Base-by-base conservation (phyloP, 108 stramenopile species). In the Nannochloropsis salina region DNA sequence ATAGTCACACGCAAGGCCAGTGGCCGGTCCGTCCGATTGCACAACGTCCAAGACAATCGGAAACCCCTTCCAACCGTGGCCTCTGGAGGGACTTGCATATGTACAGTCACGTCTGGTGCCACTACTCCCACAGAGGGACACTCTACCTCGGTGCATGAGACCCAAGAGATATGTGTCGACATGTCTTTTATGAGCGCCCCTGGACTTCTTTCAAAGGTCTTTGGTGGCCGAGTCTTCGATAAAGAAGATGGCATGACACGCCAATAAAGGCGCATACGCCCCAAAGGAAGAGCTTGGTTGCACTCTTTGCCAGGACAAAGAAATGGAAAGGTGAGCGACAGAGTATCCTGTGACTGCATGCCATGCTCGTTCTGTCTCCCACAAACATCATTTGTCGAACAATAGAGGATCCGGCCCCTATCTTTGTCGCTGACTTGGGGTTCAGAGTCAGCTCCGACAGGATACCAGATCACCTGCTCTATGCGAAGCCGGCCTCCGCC, bases 81-180 rank as follows among this genome's bases (percentile, higher is more conserved):
- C 4, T 74, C 61, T 74, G 6, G n/a, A 74, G 61, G 61, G 20
- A n/a, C 61, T n/a, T 74, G 61, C n/a, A 74, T n/a, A 1, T 74
- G 61, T 15, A 74, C 61, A 6, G 8, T 74, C 2, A 74, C n/a
- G n/a, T 74, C 61, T 15, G 61, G 61, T 74, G 61, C 61, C 4
- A 74, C 61, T n/a, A 74, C 61, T n/a, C 2, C 61, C n/a, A 74
- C 61, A n/a, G 8, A 6, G 6, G 61, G 61, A 74, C 61, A 74
- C n/a, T 74, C 61, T 15, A n/a, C 61, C 61, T 74, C 61, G n/a
- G 61, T 74, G 61, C 61, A 74, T n/a, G 61, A 15, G n/a, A 74
- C 20, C 61, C 61, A 74, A n/a, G 61, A 74, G 8, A n/a, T 31
- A 1, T 31, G 31, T 31, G 31, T 31, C 31, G 1, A 31, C 31